phyloP scores from a whole-genome alignment of 306 rosid species.

The Vigna reflexopilosa region DNA sequence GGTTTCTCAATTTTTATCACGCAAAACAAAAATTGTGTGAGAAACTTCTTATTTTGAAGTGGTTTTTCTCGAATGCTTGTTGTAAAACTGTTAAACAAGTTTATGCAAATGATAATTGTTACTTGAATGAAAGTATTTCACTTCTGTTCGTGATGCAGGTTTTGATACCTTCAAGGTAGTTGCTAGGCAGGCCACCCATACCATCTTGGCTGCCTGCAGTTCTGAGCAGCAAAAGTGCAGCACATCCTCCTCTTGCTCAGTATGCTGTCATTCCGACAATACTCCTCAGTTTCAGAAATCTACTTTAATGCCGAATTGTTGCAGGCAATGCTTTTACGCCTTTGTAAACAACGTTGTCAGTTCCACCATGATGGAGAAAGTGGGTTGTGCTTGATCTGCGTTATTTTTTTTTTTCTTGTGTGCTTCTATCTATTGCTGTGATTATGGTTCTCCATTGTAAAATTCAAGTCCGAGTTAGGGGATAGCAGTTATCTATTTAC shows the following conservation, averaged over 20 bases:
- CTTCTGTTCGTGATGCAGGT: slow-evolving; percentile 51
- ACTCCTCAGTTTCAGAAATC: slow-evolving; percentile 46
- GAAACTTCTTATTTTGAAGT: neutral
- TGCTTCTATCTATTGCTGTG: slow-evolving; percentile 1
- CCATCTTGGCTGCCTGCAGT: slow-evolving; percentile 70
- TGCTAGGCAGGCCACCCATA: slow-evolving; percentile 74
- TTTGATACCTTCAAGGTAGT: slow-evolving; percentile 61
- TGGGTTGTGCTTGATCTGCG: slow-evolving; percentile 40
- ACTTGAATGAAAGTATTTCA: slow-evolving; percentile 31
- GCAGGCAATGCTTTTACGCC: slow-evolving; percentile 65
- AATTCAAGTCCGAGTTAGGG: neutral
- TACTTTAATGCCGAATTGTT: slow-evolving; percentile 59
- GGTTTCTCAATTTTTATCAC: slow-evolving; percentile 24
- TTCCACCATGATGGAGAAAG: slow-evolving; percentile 52
- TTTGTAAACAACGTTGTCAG: slow-evolving; percentile 63
- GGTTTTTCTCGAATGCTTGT: slow-evolving; percentile 10
- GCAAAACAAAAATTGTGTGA: slow-evolving; percentile 13
- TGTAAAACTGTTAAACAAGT: slow-evolving; percentile 6
- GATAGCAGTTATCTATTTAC: neutral
- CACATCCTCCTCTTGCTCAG: slow-evolving; percentile 38
- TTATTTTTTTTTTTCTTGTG: neutral
- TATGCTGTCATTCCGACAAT: slow-evolving; percentile 57
- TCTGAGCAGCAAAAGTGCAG: slow-evolving; percentile 51
- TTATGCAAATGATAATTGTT: slow-evolving; percentile 23
- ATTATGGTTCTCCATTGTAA: neutral